Evolutionary conservation across 2,329 filamentous ascomycete species (phyloP).

Genomic region (Pseudopithomyces maydicus): DNA sequence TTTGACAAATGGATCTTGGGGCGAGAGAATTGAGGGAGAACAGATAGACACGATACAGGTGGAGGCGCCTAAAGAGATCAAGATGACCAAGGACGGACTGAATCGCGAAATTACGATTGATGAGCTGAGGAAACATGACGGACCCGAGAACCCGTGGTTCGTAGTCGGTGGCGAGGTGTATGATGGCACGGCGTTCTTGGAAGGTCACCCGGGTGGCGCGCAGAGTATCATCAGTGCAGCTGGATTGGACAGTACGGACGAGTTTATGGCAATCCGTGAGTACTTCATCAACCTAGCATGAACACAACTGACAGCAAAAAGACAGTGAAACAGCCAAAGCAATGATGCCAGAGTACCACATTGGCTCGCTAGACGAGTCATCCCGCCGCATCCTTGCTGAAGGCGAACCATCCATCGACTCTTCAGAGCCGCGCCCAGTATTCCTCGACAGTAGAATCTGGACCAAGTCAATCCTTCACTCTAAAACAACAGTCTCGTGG

Average conservation of each 20-base stretch:
- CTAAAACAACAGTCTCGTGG: constrained; percentile 71
- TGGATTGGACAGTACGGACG: constrained; percentile 81
- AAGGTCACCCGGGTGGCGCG: constrained; percentile 84
- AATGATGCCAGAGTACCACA: constrained; percentile 87
- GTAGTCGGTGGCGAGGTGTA: constrained; percentile 88
- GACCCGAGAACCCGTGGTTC: constrained; percentile 77
- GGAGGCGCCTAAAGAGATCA: constrained; percentile 67
- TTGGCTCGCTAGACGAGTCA: constrained; percentile 73
- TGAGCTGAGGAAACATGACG: constrained; percentile 72
- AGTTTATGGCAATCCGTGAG: constrained; percentile 91
- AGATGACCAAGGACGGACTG: constrained; percentile 74
- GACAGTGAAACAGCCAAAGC: constrained; percentile 89
- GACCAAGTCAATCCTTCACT: constrained; percentile 72
- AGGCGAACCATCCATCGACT: constrained; percentile 49
- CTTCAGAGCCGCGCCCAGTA: constrained; percentile 55
- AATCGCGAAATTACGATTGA: constrained; percentile 69
- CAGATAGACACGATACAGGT: constrained; percentile 48
- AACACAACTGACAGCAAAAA: constrained; percentile 47
- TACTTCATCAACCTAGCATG: not conserved
- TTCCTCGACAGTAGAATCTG: constrained; percentile 77
- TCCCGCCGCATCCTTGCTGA: constrained; percentile 61
- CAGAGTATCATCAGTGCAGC: constrained; percentile 82
- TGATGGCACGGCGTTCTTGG: constrained; percentile 79
- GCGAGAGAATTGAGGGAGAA: constrained; percentile 67
- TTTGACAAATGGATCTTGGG: constrained; percentile 82